Evolutionary conservation across 345 rosid species (phyloP).

Genomic region (Populus deltoides): DNA sequence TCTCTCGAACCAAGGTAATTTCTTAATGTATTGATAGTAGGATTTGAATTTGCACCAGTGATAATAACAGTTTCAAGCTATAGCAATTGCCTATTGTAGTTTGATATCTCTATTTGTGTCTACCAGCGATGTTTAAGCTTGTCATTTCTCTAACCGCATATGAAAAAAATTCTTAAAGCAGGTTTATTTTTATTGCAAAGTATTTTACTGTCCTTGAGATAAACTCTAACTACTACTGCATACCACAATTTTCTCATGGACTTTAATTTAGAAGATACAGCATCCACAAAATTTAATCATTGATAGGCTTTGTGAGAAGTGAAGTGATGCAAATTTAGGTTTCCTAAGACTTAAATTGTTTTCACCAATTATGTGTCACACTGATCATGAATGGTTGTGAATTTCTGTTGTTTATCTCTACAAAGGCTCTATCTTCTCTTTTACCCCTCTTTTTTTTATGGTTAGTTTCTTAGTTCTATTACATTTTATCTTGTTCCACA

Average conservation of each 20-base stretch:
- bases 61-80: neutral
- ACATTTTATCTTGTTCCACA: slow-evolving; percentile 31
- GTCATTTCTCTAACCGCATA: neutral
- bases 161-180: neutral
- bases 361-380: neutral
- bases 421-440: neutral
- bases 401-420: neutral
- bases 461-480: slow-evolving; percentile 10
- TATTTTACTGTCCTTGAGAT: neutral
- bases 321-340: neutral
- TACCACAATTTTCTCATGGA: neutral
- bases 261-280: neutral
- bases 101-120: neutral
- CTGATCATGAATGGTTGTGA: neutral
- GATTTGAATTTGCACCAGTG: neutral
- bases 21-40: slow-evolving; percentile 6
- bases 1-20: slow-evolving; percentile 86
- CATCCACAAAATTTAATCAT: neutral
- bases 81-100: neutral
- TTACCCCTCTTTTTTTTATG: neutral
- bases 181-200: neutral
- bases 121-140: slow-evolving; percentile 1
- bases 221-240: neutral
- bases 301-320: neutral
- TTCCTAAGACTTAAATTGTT: neutral